These are phyloP conservation scores for Hypericum androsaemum DNA, from an alignment of 345 rosid species.

Conservation along the genomic window DNA sequence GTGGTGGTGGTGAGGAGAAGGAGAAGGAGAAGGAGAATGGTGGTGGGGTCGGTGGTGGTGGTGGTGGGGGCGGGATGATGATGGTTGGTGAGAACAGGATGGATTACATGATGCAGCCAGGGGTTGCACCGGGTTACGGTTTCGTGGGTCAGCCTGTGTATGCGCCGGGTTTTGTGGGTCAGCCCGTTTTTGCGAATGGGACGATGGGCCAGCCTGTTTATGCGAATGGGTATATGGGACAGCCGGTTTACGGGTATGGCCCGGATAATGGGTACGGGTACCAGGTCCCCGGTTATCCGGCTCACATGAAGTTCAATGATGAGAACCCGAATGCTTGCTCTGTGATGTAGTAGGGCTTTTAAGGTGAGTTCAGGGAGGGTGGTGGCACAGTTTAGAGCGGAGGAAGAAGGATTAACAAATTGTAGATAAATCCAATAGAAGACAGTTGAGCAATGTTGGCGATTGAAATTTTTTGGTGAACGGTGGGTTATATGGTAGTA, in stretches of 20 bases:
- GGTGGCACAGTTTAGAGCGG: too few species aligned
- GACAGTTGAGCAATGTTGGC: too few species aligned
- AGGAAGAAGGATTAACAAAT: too few species aligned
- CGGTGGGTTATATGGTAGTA: too few species aligned
- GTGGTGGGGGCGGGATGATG: constrained; percentile 16
- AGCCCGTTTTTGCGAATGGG: constrained; percentile 10
- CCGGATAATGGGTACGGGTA: constrained; percentile 13
- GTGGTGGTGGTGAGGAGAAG: constrained; percentile 23
- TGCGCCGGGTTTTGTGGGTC: not conserved
- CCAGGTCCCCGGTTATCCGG: constrained; percentile 16
- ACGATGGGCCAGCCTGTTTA: constrained; percentile 8
- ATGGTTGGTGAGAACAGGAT: constrained; percentile 12
- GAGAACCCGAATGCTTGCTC: constrained; percentile 56
- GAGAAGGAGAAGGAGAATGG: constrained; percentile 13
- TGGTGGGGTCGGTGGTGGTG: constrained; percentile 20
- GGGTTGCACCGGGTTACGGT: not conserved
- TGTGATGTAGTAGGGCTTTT: constrained; percentile 18
- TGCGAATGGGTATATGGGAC: constrained; percentile 13
- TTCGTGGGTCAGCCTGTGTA: not conserved
- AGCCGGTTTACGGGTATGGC: constrained; percentile 5
- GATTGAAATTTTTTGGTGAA: too few species aligned
- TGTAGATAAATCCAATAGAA: too few species aligned
- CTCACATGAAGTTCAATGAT: constrained; percentile 47
- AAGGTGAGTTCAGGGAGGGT: too few species aligned
- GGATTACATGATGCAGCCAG: constrained; percentile 30